Base-by-base conservation (phyloP, 1,139 yeast genomes). In the Suhomyces taliae region DNA sequence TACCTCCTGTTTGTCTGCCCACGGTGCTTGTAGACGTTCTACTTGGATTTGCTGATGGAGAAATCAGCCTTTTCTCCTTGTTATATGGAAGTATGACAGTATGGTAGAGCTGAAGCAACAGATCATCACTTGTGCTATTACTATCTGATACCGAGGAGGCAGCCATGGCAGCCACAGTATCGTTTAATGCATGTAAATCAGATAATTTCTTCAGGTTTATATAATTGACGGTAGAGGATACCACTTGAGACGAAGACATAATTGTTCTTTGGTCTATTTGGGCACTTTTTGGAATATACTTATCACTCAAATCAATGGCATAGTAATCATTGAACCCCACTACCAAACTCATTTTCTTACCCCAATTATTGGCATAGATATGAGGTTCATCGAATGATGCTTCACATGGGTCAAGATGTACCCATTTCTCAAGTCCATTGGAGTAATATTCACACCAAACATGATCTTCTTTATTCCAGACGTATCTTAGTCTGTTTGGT, bases 381-480 rank as follows among this genome's bases (percentile, higher is more conserved):
- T 72, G 64, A 0, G 98, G 97, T 53, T 88, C 82, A 62, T 91
- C 96, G 66, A 76, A 89, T 0, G 90, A 84, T 37, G 83, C 86
- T 58, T 91, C 99, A 62, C 98, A 91, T 6, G 91, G 82, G 58
- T 91, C 99, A 27, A 88, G 72, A 64, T 91, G 98, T 27, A 90
- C 76, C 98, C 98, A 91, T 47, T 90, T 69, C 41, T 74, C 64
- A 53, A 80, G 72, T 19, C 69, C 61, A 0, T 60, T 65, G 2
- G 96, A 87, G 62, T 82, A 91, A 55, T 87, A 85, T 61, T 91
- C 99, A 58, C 95, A 86, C 99, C 98, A 91, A 0, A 89, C 97
- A 62, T 91, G 99, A 60, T 91, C 98, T 61, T 91, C 99, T 6
- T 79, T 72, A 62, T 90, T 90, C 95, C 95, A 88, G 2, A 90